Evolutionary conservation across 2,329 filamentous ascomycete genomes (phyloP).

Genomic region (Diplodia mutila): DNA sequence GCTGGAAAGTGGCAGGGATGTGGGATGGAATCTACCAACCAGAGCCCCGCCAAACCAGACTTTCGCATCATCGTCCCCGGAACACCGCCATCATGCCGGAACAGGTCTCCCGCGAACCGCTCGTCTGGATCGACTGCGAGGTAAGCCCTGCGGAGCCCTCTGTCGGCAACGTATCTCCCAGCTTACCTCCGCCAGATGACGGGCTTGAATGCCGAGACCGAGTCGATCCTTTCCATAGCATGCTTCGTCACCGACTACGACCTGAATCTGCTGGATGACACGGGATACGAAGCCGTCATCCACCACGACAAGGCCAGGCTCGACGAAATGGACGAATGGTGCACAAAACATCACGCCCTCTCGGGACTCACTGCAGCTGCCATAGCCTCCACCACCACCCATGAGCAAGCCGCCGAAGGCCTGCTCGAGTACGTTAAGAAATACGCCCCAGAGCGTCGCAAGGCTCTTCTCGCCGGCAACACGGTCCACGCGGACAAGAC

Average conservation of each 20-base stretch:
- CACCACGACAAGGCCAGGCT: constrained; percentile 73
- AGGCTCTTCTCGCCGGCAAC: constrained; percentile 83
- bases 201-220: constrained; percentile 74
- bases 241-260: constrained; percentile 86
- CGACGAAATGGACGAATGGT: constrained; percentile 87
- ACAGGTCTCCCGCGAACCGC: constrained; percentile 62
- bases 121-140: constrained; percentile 88
- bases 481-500: constrained; percentile 87
- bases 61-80: background rate
- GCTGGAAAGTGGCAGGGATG: background rate
- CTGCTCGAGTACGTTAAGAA: constrained; percentile 78
- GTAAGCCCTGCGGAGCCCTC: constrained; percentile 42
- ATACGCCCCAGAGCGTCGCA: constrained; percentile 67
- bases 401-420: constrained; percentile 70
- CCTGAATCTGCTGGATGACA: constrained; percentile 73
- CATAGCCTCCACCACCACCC: constrained; percentile 71
- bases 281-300: constrained; percentile 79
- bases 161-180: background rate
- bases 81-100: constrained; percentile 41
- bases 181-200: constrained; percentile 73
- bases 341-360: constrained; percentile 73
- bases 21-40: constrained; percentile 10
- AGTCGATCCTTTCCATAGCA: constrained; percentile 88
- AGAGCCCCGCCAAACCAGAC: background rate
- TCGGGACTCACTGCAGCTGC: constrained; percentile 83